Evolutionary conservation across 2,329 filamentous ascomycete species (phyloP), one percentile per base, ranked within the genome.

Genomic region (Ascochyta rabiei): DNA sequence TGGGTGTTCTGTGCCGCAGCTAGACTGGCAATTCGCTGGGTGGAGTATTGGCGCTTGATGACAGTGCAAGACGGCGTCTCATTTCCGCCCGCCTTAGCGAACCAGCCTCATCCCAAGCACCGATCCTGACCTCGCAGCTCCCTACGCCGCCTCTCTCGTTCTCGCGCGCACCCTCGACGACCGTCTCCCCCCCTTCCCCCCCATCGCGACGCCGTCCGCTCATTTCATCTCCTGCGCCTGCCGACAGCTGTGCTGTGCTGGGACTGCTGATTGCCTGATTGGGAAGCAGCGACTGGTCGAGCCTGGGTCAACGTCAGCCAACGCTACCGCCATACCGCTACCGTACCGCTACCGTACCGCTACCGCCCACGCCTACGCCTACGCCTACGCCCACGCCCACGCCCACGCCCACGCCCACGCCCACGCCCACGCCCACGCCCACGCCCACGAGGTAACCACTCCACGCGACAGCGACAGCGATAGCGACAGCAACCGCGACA

Each of bases 81-180:
- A 72, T 72, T 72, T 72, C 69, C 69, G 65, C 60, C 66, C 64
- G 64, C 61, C 48, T 71, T 71, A 70, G 68, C 67, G 68, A 66
- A 69, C 69, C 68, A 70, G 67, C 68, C 68, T 70, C 69, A 69
- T 67, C 64, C 59, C 66, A 62, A 69, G 64, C 62, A 61, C 62
- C 58, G 59, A 64, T 63, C 66, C 57, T 57, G 56, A 47, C 60
- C 50, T 65, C 57, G 52, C 56, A 67, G 64, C 67, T 66, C 57
- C 69, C 62, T 62, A 64, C 64, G 57, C 55, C 43, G 56, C 60
- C 51, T 55, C 52, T 55, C 52, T 55, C 46, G 52, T 47, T 55
- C 46, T 42, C 63, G 58, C 62, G 54, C 56, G 49, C 60, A 52
- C 57, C 60, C 59, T 63, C 62, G 56, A 57, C 61, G 40, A 65